Conservation (phyloP, 2,329 filamentous ascomycete genomes). For the Pyrenophora teres region DNA sequence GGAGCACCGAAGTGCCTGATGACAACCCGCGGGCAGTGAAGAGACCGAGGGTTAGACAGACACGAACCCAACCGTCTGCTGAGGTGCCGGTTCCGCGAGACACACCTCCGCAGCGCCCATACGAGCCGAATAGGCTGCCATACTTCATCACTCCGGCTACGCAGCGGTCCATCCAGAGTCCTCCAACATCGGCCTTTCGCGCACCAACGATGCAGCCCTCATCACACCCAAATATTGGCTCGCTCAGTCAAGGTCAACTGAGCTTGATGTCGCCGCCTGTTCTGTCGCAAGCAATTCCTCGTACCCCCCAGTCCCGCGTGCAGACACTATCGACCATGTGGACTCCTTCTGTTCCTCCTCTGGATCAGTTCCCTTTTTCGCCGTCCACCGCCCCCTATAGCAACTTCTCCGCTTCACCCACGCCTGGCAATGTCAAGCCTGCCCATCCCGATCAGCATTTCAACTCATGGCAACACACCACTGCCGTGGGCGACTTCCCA, state of each 20-base stretch:
- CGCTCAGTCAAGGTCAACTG: conserved; percentile 5
- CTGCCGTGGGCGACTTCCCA: not conserved
- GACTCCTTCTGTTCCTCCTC: not conserved
- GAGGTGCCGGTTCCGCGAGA: conserved; percentile 9
- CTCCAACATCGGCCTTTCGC: not conserved
- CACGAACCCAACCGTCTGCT: conserved; percentile 9
- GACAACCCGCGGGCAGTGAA: conserved; percentile 12
- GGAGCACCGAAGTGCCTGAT: conserved; percentile 12
- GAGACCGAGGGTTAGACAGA: conserved; percentile 8
- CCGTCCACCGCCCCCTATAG: conserved; percentile 8
- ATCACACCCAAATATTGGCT: not conserved
- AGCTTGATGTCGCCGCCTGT: conserved; percentile 3
- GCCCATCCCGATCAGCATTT: not conserved
- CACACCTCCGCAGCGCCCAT: conserved; percentile 12
- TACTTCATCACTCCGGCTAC: conserved; percentile 7
- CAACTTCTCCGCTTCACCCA: conserved; percentile 1
- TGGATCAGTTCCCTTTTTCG: conserved; percentile 5
- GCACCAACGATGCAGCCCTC: not conserved
- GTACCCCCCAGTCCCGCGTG: not conserved
- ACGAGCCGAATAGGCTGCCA: not conserved
- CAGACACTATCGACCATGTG: conserved; percentile 9
- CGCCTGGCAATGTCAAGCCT: not conserved
- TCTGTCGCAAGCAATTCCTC: not conserved
- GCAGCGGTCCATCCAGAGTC: not conserved
- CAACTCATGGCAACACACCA: conserved; percentile 7